Percentiles rank a stretch among this genome's conserved stretches.
Evolutionary conservation across 2,329 filamentous ascomycete species (phyloP).

Genomic region (Ascochyta koolunga): DNA sequence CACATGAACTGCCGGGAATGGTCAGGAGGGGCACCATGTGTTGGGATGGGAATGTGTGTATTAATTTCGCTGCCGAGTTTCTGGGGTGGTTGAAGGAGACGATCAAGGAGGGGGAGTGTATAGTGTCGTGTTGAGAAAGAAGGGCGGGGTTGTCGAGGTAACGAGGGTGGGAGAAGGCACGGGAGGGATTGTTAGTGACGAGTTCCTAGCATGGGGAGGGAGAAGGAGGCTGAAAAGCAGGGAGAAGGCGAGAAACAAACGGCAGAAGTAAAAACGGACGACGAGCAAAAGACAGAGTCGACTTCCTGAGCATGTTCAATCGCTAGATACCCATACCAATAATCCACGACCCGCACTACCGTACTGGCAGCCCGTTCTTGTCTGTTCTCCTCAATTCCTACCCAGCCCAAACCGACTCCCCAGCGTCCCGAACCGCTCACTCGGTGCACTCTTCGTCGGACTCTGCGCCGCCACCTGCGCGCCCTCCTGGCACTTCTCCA

Average conservation of each 20-base stretch:
- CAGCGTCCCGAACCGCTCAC: conserved; percentile 44
- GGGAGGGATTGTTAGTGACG: conserved; percentile 75
- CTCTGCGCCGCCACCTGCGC: conserved; percentile 44
- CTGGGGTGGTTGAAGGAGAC: conserved; percentile 74
- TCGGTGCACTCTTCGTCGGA: conserved; percentile 34
- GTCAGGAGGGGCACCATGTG: conserved; percentile 71
- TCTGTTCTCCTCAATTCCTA: conserved; percentile 4
- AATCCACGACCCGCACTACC: background rate
- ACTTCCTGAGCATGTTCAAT: background rate
- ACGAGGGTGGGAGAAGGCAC: conserved; percentile 76
- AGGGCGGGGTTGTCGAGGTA: conserved; percentile 71
- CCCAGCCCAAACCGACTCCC: conserved; percentile 43
- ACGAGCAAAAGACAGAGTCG: background rate
- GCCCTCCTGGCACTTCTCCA: conserved; percentile 72
- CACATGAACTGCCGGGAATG: conserved; percentile 75
- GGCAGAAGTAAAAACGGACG: background rate
- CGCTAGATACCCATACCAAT: background rate
- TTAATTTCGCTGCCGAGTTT: conserved; percentile 84
- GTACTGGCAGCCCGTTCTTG: background rate
- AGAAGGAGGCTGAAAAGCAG: background rate
- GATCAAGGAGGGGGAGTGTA: conserved; percentile 73
- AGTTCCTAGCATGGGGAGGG: conserved; percentile 75
- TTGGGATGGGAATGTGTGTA: conserved; percentile 94
- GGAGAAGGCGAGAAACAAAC: background rate
- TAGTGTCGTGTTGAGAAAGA: conserved; percentile 72